Base-by-base conservation (phyloP, 495 filamentous ascomycete species). In the Penicillium egyptiacum region DNA sequence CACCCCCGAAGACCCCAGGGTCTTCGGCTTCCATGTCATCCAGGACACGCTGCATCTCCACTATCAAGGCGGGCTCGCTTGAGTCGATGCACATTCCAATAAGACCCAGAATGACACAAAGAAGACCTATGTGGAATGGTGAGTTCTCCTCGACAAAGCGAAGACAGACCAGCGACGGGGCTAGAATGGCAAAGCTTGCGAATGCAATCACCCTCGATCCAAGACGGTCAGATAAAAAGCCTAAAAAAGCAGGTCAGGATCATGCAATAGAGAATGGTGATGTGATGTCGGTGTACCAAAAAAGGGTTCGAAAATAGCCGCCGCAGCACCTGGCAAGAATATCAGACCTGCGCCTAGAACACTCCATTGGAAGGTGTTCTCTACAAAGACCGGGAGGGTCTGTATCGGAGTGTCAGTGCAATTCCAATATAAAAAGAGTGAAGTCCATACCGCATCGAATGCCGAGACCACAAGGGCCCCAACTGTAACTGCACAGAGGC, bases 261-360 rank as follows among this genome's bases (percentile, higher is more conserved):
- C 16, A n/a, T 65, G 76, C 8, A 1, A 75, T 73, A 1, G 71
- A 20, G 75, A 16, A 78, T 47, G 16, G 75, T 30, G 0, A 11
- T 80, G 61, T 52, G 73, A 25, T 43, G 16, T 28, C 16, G 1
- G 31, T 59, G 70, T 17, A 56, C 73, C 74, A 22, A 75, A 64
- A 8, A 74, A 39, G 0, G 74, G 73, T 17, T 69, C 64, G 7
- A 65, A 60, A 42, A 91, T 82, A 1, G 80, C 77, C 0, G 86
- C 87, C 12, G 85, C 61, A 42, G 86, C 81, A 22, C 88, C 35
- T 4, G 85, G 78, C 0, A 91, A 74, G 65, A 91, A 90, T n/a
- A 89, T 72, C 2, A 91, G 69, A 4, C 87, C 89, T 5, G 86
- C 85, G 8, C 83, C 85, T 0, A 79, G 78, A 4, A 88, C 79